phyloP scores from a whole-genome alignment of 768 basidiomycete genomes.

The Neoboletus brunneissimus region DNA sequence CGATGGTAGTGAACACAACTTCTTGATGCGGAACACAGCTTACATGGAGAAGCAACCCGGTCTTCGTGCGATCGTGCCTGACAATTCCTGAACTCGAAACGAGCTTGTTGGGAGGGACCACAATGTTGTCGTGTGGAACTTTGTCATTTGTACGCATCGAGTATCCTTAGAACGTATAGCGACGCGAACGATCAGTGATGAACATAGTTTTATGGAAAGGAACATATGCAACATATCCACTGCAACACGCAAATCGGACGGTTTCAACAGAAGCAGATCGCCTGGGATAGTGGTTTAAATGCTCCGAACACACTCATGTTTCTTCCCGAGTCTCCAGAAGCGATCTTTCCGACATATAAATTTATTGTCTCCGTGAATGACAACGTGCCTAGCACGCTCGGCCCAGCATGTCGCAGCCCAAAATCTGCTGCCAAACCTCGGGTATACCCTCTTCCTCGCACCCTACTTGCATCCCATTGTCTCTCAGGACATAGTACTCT shows the following conservation, averaged over 20 bases:
- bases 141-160: neutral
- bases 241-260: neutral
- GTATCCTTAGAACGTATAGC: too few species aligned
- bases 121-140: neutral
- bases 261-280: neutral
- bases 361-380: neutral
- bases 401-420: constrained; percentile 44
- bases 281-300: neutral
- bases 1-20: constrained; percentile 22
- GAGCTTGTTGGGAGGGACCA: neutral
- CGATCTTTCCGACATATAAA: neutral
- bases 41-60: neutral
- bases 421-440: constrained; percentile 55
- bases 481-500: constrained; percentile 66
- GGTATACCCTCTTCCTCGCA: constrained; percentile 72
- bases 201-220: neutral
- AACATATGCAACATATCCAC: neutral
- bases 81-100: neutral
- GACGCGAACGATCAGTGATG: neutral
- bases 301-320: neutral
- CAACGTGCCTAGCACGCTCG: neutral
- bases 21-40: constrained; percentile 5
- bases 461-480: constrained; percentile 78
- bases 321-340: neutral
- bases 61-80: neutral